Conservation (phyloP, 345 rosid species). For the Sonneratia alba region DNA sequence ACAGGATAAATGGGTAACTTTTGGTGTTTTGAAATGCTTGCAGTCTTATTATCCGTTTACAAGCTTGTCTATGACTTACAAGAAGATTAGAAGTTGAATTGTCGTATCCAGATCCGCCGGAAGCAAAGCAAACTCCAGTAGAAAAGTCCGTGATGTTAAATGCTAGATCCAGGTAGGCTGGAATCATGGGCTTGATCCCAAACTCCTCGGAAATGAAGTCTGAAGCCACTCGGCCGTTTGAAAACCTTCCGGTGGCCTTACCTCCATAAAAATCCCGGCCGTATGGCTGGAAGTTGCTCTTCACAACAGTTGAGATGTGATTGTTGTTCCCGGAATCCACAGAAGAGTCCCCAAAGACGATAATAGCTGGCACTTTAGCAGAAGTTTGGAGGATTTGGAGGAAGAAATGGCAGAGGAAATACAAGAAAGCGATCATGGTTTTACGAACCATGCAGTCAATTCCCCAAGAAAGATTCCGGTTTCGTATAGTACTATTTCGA, state of each 20-base stretch:
- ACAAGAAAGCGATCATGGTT: neutral
- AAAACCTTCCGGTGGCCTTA: constrained; percentile 47
- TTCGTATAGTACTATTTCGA: neutral
- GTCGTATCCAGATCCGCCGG: constrained; percentile 50
- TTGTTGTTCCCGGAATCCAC: constrained; percentile 62
- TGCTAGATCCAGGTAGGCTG: constrained; percentile 51
- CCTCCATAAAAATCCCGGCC: constrained; percentile 51
- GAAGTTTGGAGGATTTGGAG: neutral
- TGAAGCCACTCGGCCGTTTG: constrained; percentile 42
- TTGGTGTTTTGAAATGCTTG: neutral
- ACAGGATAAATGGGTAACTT: too few species aligned
- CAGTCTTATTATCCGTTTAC: neutral
- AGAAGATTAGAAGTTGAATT: constrained; percentile 48
- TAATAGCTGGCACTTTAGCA: constrained; percentile 42
- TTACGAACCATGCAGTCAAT: neutral
- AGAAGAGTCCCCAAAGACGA: constrained; percentile 61
- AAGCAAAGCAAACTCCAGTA: constrained; percentile 59
- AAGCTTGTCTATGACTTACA: constrained; percentile 20
- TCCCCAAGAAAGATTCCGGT: neutral
- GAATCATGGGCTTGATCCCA: constrained; percentile 37
- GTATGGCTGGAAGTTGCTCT: constrained; percentile 51
- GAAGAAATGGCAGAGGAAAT: neutral
- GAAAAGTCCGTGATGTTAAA: constrained; percentile 43
- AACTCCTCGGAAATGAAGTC: constrained; percentile 50
- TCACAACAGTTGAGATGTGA: constrained; percentile 34